phyloP scores from a whole-genome alignment of 495 filamentous ascomycete genomes.

The Copromyces sp. region DNA sequence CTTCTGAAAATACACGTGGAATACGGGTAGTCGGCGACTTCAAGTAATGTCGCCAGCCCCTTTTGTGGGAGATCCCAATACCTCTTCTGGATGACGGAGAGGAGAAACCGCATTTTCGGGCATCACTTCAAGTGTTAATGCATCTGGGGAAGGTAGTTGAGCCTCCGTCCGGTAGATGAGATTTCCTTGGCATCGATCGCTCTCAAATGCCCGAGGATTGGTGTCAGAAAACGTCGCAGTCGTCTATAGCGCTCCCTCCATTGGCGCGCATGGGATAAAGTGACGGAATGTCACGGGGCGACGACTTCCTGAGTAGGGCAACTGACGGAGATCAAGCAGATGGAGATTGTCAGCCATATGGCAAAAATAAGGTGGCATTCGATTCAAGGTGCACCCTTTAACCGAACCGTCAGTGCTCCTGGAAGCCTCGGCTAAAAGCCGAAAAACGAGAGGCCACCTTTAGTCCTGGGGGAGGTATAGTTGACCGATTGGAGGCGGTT shows the following conservation, averaged over 20 bases:
- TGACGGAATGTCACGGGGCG: neutral
- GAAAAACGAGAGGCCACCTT: neutral
- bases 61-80: neutral
- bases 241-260: neutral
- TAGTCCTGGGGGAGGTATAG: neutral
- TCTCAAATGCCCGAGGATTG: neutral
- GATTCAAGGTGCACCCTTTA: constrained; percentile 3
- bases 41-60: neutral
- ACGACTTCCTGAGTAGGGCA: neutral
- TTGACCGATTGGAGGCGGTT: constrained; percentile 1
- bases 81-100: constrained; percentile 4
- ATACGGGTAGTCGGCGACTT: neutral
- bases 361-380: constrained; percentile 2
- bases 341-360: constrained; percentile 5
- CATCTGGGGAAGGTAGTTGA: neutral
- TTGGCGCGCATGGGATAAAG: constrained; percentile 6
- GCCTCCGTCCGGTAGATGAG: constrained; percentile 3
- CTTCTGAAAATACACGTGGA: neutral
- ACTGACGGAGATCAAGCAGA: neutral
- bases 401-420: neutral
- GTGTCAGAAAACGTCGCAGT: neutral
- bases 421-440: constrained; percentile 8
- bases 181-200: neutral
- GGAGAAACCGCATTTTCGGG: neutral
- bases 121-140: neutral